These are phyloP conservation scores for Cercophora scortea DNA, from an alignment of 495 filamentous ascomycete species.

Conservation along the genomic window DNA sequence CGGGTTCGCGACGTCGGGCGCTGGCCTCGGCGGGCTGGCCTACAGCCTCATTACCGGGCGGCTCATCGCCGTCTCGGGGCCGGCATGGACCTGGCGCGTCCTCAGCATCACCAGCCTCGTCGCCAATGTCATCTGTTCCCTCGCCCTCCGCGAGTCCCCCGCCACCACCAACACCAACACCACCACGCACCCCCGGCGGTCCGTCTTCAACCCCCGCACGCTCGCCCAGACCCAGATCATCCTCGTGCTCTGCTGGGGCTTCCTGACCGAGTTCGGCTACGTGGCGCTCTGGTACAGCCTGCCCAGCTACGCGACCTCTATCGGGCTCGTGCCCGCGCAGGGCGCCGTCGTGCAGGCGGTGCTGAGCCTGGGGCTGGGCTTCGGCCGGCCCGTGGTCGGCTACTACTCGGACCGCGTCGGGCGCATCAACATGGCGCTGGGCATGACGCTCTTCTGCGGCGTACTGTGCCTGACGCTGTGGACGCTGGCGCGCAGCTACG, in stretches of 20 bases:
- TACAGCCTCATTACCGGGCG: constrained; percentile 41
- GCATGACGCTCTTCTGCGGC: constrained; percentile 5
- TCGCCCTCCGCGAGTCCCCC: too few relatives aligned
- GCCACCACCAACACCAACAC: too few relatives aligned
- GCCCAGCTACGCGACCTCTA: constrained; percentile 51
- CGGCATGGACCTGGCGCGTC: constrained; percentile 54
- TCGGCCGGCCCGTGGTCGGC: constrained; percentile 59
- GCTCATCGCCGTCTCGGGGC: constrained; percentile 46
- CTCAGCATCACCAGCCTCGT: constrained; percentile 36
- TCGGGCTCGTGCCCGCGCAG: constrained; percentile 53
- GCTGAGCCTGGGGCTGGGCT: constrained; percentile 54
- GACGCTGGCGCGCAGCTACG: too few relatives aligned
- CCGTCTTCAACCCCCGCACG: too few relatives aligned
- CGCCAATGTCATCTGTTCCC: too few relatives aligned
- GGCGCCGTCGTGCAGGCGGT: constrained; percentile 58
- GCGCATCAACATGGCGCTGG: constrained; percentile 52
- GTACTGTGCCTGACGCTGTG: neutral
- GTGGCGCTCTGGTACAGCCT: constrained; percentile 57
- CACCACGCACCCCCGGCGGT: too few relatives aligned
- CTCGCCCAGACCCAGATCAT: constrained; percentile 45
- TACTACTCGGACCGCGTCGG: constrained; percentile 55
- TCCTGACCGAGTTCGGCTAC: constrained; percentile 63
- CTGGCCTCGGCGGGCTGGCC: constrained; percentile 57
- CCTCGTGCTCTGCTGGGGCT: constrained; percentile 55
- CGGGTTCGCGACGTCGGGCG: constrained; percentile 18